Evolutionary conservation across 345 rosid species (phyloP).

Genomic region (Sapria himalayana): DNA sequence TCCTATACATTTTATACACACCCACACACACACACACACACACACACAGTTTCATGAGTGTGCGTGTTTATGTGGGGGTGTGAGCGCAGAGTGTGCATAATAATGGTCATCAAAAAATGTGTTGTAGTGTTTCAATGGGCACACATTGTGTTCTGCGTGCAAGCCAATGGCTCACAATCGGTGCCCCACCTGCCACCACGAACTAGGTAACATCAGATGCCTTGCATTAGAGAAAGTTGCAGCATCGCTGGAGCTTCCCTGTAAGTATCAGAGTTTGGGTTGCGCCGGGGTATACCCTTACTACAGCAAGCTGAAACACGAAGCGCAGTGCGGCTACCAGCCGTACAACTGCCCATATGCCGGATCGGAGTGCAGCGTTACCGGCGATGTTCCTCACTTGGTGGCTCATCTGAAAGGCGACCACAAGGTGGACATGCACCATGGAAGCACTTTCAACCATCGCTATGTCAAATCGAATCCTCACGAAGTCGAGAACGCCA

Average conservation of each 20-base stretch:
- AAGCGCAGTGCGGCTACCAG: conserved; percentile 39
- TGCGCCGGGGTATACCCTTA: conserved; percentile 59
- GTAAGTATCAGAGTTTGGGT: conserved; percentile 62
- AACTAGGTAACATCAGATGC: conserved; percentile 73
- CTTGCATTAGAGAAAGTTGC: conserved; percentile 78
- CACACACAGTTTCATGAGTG: too few relatives aligned
- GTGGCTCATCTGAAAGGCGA: conserved; percentile 60
- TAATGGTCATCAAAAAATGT: too few relatives aligned
- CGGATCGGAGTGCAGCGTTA: conserved; percentile 56
- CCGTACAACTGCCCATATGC: conserved; percentile 72
- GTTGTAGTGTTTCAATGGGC: conserved; percentile 66
- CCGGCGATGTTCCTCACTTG: conserved; percentile 55
- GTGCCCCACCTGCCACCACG: conserved; percentile 76
- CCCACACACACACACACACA: too few relatives aligned
- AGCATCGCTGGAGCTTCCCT: conserved; percentile 69
- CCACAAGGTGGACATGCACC: conserved; percentile 81
- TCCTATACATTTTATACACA: too few relatives aligned
- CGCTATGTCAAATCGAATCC: conserved; percentile 72
- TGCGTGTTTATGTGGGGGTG: too few relatives aligned
- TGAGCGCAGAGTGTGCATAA: too few relatives aligned
- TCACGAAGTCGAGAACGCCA: conserved; percentile 65
- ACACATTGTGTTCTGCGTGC: conserved; percentile 63
- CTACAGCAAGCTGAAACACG: conserved; percentile 69
- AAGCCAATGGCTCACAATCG: conserved; percentile 68
- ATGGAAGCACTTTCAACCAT: conserved; percentile 68